These are phyloP conservation scores for Pezicula neosporulosa DNA, from an alignment of 2,329 filamentous ascomycete genomes.

Conservation along the genomic window DNA sequence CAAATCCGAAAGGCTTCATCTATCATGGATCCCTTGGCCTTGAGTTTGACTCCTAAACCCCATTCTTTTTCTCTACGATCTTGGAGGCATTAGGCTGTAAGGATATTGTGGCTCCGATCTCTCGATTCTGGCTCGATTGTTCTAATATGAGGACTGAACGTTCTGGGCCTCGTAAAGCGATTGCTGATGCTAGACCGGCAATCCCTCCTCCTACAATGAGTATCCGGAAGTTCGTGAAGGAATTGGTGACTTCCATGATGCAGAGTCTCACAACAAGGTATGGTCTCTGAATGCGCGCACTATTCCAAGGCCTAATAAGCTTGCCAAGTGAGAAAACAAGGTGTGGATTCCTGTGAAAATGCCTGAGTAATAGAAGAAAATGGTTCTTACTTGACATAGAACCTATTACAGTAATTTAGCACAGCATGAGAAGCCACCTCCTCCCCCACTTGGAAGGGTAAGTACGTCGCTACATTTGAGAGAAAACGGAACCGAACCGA, in stretches of 20 bases:
- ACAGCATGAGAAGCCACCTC: too few species aligned
- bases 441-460: too few species aligned
- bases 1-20: background rate
- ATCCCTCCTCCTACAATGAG: conserved; percentile 28
- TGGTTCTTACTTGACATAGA: too few species aligned
- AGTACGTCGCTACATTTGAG: too few species aligned
- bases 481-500: background rate
- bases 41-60: conserved; percentile 19
- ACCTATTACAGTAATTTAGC: too few species aligned
- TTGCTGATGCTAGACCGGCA: conserved; percentile 24
- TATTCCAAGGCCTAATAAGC: background rate
- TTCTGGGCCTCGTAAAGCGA: conserved; percentile 21
- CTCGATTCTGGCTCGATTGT: conserved; percentile 28
- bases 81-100: conserved; percentile 33
- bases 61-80: conserved; percentile 23
- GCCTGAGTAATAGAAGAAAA: too few species aligned
- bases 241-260: background rate
- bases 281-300: too few species aligned
- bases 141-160: conserved; percentile 20
- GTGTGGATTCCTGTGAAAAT: too few species aligned
- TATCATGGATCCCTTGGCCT: background rate
- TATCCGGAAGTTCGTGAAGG: conserved; percentile 4
- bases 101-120: conserved; percentile 36
- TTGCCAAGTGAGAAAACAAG: background rate
- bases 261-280: background rate